Evolutionary conservation across 331 rosid genomes (phyloP), one percentile per base, ranked within the genome.

Genomic region (Erythrophleum ivorense): DNA sequence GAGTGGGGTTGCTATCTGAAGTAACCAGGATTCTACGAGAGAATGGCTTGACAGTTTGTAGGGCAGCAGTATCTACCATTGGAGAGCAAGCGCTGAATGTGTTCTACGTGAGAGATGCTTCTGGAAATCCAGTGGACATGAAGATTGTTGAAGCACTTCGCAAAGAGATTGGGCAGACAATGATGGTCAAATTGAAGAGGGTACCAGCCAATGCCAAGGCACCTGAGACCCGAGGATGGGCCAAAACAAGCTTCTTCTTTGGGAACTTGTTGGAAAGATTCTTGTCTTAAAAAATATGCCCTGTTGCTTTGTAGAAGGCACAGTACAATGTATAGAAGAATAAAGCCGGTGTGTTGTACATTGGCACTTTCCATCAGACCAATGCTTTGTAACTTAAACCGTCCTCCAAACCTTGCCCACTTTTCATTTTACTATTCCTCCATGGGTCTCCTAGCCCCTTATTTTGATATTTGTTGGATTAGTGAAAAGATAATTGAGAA

Each of bases 21-120:
- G 98, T 92, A 48, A 94, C 98, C 41, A 88, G 98, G 89, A 82
- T 92, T 71, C 88, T 94, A 76, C 41, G 98, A 82, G 98, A 94
- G 91, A 88, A 91, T 73, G 98, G 97, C 3, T 66, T 92, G 69
- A 78, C 92, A 48, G 98, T 94, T 16, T 85, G 91, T 65, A 87
- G 97, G 81, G 98, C 97, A 16, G 97, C 92, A 7, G 87, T 94
- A 70, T 82, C 98, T 31, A 91, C 98, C 2, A 86, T 87, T 24
- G 94, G 98, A 73, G 97, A 92, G 70, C 82, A 90, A 85, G 98
- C 85, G 66, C 78, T 90, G 80, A 92, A 89, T 74, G 91, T 92
- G 3, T 94, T 94, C 86, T 92, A 91, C 49, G 95, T 94, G 71
- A 88, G 91, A 89, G 94, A 90, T 74, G 86, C 91, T 41, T 91